These are phyloP conservation scores for Kwoniella europaea DNA, from an alignment of 768 basidiomycete species.

Conservation along the genomic window DNA sequence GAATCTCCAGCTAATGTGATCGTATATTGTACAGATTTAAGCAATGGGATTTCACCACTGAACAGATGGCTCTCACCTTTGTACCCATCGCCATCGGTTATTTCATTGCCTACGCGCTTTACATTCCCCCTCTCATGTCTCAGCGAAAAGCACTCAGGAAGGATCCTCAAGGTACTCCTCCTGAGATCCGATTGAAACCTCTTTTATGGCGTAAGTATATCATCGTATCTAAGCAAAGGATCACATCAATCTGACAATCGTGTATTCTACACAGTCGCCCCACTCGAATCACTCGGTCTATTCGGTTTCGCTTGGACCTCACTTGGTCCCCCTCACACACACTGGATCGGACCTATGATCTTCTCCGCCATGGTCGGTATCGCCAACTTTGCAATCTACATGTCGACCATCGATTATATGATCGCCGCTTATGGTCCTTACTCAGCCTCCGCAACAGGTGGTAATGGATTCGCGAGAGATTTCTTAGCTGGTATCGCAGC, in stretches of 20 bases:
- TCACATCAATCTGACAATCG: too few species aligned
- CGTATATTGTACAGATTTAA: constrained; percentile 19
- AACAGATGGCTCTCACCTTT: constrained; percentile 47
- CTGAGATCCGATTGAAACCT: constrained; percentile 44
- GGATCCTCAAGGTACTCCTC: constrained; percentile 38
- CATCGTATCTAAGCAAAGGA: not conserved
- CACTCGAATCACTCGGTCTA: constrained; percentile 47
- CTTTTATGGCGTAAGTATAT: constrained; percentile 37
- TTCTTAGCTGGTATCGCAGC: constrained; percentile 52
- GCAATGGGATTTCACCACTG: constrained; percentile 48
- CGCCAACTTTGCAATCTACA: constrained; percentile 49
- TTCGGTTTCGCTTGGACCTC: constrained; percentile 51
- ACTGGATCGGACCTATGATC: constrained; percentile 72
- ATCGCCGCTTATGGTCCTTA: constrained; percentile 52
- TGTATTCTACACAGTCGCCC: constrained; percentile 26
- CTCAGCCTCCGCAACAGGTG: constrained; percentile 52
- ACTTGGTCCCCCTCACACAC: constrained; percentile 59
- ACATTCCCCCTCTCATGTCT: constrained; percentile 39
- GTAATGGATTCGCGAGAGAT: constrained; percentile 53
- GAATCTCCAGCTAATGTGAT: too few species aligned
- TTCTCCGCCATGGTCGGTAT: constrained; percentile 58
- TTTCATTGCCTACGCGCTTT: constrained; percentile 42
- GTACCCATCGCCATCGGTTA: constrained; percentile 52
- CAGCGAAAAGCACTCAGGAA: constrained; percentile 26
- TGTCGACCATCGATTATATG: constrained; percentile 49